Evolutionary conservation across 352 stramenopile genomes (phyloP).

Genomic region (Globisporangium polare): DNA sequence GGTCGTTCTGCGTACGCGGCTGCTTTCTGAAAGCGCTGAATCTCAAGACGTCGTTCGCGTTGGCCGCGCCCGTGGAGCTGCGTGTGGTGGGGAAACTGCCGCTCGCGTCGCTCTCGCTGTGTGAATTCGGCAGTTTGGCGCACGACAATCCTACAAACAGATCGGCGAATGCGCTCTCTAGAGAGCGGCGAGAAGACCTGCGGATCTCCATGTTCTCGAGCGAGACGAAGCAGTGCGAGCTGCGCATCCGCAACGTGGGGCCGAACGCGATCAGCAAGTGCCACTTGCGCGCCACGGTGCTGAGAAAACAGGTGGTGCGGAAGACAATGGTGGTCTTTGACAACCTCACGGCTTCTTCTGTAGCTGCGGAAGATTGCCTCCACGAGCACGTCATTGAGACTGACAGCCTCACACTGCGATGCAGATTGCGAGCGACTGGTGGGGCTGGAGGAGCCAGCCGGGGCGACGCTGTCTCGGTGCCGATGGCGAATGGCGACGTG

Average conservation of each 20-base stretch:
- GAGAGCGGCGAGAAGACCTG: constrained; percentile 13
- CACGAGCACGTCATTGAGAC: constrained; percentile 15
- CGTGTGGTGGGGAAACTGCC: constrained; percentile 43
- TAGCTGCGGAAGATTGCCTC: not conserved
- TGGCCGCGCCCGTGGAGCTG: constrained; percentile 26
- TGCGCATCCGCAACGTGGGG: constrained; percentile 50
- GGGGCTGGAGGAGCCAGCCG: not conserved
- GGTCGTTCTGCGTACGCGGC: constrained; percentile 38
- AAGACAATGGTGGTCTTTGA: constrained; percentile 43
- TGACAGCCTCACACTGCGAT: constrained; percentile 16
- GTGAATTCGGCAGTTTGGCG: constrained; percentile 31
- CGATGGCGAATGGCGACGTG: constrained; percentile 28
- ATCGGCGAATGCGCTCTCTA: not conserved
- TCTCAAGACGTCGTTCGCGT: constrained; percentile 51
- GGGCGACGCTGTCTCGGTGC: constrained; percentile 9
- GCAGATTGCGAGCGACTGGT: not conserved
- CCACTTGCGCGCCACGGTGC: constrained; percentile 30
- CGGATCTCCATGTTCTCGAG: constrained; percentile 63
- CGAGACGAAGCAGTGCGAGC: constrained; percentile 53
- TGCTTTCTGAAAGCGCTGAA: constrained; percentile 64
- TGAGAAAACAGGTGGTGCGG: constrained; percentile 23
- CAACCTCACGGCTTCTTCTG: constrained; percentile 27
- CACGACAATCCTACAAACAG: too few relatives aligned
- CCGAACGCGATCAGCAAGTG: constrained; percentile 38
- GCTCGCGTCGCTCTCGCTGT: constrained; percentile 41